phyloP scores from a whole-genome alignment of 2,329 filamentous ascomycete genomes.

The Dactylellina drechsleri region DNA sequence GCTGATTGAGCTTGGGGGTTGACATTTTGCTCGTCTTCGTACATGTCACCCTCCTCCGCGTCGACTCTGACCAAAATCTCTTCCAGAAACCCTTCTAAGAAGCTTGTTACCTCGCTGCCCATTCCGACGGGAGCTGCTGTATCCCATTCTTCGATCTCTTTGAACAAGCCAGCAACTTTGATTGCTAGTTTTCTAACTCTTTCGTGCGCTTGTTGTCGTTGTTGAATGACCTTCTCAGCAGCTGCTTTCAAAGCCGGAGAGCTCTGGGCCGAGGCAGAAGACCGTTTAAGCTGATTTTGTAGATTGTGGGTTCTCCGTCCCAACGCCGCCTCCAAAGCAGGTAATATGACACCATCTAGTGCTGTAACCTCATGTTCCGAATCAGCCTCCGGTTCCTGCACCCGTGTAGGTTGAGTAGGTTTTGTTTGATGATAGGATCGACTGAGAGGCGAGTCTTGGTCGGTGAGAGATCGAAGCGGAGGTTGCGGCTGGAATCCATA shows the following conservation, averaged over 20 bases:
- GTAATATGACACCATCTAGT: slow-evolving; percentile 88
- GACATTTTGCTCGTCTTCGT: slow-evolving; percentile 41
- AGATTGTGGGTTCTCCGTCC: slow-evolving; percentile 76
- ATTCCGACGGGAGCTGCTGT: slow-evolving; percentile 88
- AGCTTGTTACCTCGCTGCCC: slow-evolving; percentile 87
- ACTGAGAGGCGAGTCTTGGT: slow-evolving; percentile 45
- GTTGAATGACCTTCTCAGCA: slow-evolving; percentile 67
- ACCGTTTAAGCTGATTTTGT: slow-evolving; percentile 61
- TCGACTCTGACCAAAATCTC: slow-evolving; percentile 93
- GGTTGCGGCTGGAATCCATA: slow-evolving; percentile 49
- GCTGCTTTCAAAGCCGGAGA: slow-evolving; percentile 56
- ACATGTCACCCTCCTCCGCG: slow-evolving; percentile 74
- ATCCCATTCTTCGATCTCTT: slow-evolving; percentile 90
- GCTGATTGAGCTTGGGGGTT: slow-evolving; percentile 31
- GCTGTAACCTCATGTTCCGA: slow-evolving; percentile 78
- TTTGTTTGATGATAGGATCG: slow-evolving; percentile 50
- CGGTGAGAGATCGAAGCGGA: slow-evolving; percentile 42
- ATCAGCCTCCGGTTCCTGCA: slow-evolving; percentile 26
- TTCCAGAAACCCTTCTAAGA: slow-evolving; percentile 90
- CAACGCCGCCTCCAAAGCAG: slow-evolving; percentile 88
- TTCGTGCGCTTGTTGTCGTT: slow-evolving; percentile 81
- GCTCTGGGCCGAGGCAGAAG: slow-evolving; percentile 47
- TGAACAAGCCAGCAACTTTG: slow-evolving; percentile 83
- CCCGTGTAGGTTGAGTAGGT: slow-evolving; percentile 30
- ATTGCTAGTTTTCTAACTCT: slow-evolving; percentile 82